Conservation (phyloP, 306 rosid genomes). For the Cicer judaicum region DNA sequence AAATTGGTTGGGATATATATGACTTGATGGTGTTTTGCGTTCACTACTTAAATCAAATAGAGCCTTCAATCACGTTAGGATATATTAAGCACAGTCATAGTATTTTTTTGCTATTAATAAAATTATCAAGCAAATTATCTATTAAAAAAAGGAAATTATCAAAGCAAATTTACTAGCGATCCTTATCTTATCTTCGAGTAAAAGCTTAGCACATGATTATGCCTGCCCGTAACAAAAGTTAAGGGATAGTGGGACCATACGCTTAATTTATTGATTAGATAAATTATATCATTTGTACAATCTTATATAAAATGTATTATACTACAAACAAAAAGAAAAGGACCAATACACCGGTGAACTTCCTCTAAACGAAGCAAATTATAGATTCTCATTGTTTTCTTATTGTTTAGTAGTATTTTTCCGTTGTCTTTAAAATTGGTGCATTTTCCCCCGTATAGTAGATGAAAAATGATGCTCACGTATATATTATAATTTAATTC, state of each 20-base stretch:
- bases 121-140: too few relatives aligned
- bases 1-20: too few relatives aligned
- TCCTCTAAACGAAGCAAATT: constrained; percentile 38
- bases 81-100: too few relatives aligned
- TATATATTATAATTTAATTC: too few relatives aligned
- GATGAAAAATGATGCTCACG: too few relatives aligned
- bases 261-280: neutral
- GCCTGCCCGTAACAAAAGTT: constrained; percentile 28
- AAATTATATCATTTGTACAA: neutral
- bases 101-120: too few relatives aligned
- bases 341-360: constrained; percentile 10
- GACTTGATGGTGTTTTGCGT: too few relatives aligned
- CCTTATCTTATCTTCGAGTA: constrained; percentile 50
- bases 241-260: constrained; percentile 35
- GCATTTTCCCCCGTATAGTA: neutral
- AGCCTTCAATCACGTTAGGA: too few relatives aligned
- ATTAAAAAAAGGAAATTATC: too few relatives aligned
- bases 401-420: neutral
- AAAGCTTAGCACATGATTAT: constrained; percentile 51
- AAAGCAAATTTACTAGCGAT: too few relatives aligned
- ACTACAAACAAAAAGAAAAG: neutral
- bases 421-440: too few relatives aligned
- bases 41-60: too few relatives aligned
- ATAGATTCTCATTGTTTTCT: constrained; percentile 28
- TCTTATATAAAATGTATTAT: neutral